A percentile compares a stretch with the other conserved stretches of the same genome.
These are phyloP conservation scores for Microthyrium microscopicum DNA, from an alignment of 2,329 filamentous ascomycete genomes.

Conservation along the genomic window DNA sequence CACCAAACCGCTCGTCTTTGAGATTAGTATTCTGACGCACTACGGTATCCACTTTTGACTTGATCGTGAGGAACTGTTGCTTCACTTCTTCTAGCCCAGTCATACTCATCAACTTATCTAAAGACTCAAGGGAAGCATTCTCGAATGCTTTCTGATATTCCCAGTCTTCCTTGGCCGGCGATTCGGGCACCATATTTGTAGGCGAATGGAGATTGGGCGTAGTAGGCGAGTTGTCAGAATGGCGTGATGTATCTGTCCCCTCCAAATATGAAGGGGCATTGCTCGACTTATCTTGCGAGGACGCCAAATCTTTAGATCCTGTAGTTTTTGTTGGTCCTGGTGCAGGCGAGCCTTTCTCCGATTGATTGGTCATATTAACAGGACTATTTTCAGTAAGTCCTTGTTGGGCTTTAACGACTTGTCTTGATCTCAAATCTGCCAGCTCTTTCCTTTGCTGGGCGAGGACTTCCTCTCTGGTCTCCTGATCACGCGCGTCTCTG, in stretches of 20 bases:
- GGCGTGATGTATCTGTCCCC: no score
- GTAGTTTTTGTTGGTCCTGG: neutral
- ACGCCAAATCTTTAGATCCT: neutral
- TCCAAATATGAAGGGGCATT: no score
- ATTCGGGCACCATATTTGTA: no score
- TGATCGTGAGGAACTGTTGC: conserved; percentile 42
- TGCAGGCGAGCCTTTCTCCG: no score
- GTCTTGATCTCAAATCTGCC: conserved; percentile 21
- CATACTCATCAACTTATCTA: conserved; percentile 54
- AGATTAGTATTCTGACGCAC: conserved; percentile 41
- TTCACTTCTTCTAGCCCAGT: conserved; percentile 58
- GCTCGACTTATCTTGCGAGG: neutral
- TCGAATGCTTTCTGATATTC: conserved; percentile 39
- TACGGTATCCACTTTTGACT: conserved; percentile 42
- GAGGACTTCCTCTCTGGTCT: conserved; percentile 27
- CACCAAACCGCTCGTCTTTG: conserved; percentile 42
- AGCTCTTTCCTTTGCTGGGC: conserved; percentile 32
- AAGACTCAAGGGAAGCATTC: conserved; percentile 30
- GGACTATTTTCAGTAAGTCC: conserved; percentile 10
- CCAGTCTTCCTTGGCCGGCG: conserved; percentile 44
- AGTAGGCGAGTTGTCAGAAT: no score
- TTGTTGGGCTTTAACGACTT: no score
- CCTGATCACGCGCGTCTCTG: conserved; percentile 29
- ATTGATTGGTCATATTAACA: neutral
- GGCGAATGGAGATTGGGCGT: conserved; percentile 6